Evolutionary conservation across 371 early-diverging fungal genomes (phyloP).

Genomic region (Mortierella sp.): DNA sequence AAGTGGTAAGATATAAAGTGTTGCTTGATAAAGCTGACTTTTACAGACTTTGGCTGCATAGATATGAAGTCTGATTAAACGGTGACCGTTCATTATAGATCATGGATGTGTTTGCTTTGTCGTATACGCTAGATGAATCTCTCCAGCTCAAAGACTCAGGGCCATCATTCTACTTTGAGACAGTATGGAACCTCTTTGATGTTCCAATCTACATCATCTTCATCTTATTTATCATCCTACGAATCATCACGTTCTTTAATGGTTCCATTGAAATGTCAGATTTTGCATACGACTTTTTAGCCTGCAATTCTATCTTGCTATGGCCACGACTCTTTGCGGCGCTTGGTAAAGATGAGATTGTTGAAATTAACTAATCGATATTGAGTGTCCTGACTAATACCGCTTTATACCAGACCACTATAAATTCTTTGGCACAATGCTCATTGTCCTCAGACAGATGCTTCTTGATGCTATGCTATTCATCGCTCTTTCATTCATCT

Average conservation of each 20-base stretch:
- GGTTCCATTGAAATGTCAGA: conserved; percentile 29
- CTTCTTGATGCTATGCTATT: conserved; percentile 54
- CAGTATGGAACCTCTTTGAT: conserved; percentile 58
- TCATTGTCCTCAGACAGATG: conserved; percentile 58
- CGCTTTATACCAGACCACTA: conserved; percentile 38
- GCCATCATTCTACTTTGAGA: conserved; percentile 56
- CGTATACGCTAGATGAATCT: conserved; percentile 49
- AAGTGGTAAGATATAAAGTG: conserved; percentile 41
- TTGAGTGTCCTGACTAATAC: not conserved
- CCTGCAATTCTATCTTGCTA: conserved; percentile 55
- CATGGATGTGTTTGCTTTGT: conserved; percentile 39
- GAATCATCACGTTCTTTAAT: conserved; percentile 32
- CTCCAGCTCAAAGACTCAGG: conserved; percentile 53
- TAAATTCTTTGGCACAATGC: conserved; percentile 58
- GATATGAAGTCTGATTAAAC: not conserved
- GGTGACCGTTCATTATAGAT: conserved; percentile 18
- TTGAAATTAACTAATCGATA: not conserved
- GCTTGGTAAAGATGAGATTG: conserved; percentile 25
- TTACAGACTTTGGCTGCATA: not conserved
- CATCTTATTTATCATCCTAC: conserved; percentile 37
- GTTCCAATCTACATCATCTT: conserved; percentile 55
- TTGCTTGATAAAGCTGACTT: not conserved
- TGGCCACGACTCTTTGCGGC: conserved; percentile 59
- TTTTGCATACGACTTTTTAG: conserved; percentile 57
- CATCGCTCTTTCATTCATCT: conserved; percentile 51